These are phyloP conservation scores for Emmonsiellopsis sp. DNA, from an alignment of 2,329 filamentous ascomycete species.

Conservation along the genomic window DNA sequence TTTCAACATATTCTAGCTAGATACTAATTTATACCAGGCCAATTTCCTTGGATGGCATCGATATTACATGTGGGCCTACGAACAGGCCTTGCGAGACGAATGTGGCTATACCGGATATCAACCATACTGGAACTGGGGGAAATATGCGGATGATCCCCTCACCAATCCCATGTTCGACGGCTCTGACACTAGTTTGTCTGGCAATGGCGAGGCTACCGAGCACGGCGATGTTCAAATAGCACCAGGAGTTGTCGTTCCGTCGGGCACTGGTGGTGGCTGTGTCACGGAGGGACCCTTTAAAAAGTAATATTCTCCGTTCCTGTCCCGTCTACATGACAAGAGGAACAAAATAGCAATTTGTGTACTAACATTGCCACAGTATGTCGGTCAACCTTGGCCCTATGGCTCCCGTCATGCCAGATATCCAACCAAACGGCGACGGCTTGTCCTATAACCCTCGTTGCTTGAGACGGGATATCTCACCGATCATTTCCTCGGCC, in stretches of 20 bases:
- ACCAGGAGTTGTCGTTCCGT: not conserved
- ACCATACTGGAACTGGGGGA: slow-evolving; percentile 23
- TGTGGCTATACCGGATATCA: slow-evolving; percentile 30
- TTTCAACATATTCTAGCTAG: not conserved
- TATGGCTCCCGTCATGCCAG: slow-evolving; percentile 7
- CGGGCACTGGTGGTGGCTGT: slow-evolving; percentile 17
- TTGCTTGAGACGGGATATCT: slow-evolving; percentile 29
- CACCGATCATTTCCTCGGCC: slow-evolving; percentile 10
- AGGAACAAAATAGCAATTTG: not conserved
- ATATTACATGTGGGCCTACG: slow-evolving; percentile 26
- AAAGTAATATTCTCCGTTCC: not conserved
- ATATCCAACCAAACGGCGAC: slow-evolving; percentile 6
- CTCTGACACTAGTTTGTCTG: slow-evolving; percentile 18
- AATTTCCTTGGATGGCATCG: slow-evolving; percentile 28
- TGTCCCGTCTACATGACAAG: not conserved
- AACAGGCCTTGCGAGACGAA: slow-evolving; percentile 27
- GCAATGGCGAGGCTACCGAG: slow-evolving; percentile 11
- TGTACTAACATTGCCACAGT: slow-evolving; percentile 6
- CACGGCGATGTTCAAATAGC: not conserved
- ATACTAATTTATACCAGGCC: not conserved
- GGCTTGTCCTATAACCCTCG: slow-evolving; percentile 22
- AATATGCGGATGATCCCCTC: slow-evolving; percentile 9
- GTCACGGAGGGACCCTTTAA: slow-evolving; percentile 16
- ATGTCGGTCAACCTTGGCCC: slow-evolving; percentile 30
- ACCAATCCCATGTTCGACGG: slow-evolving; percentile 16